A percentile compares a stretch with the other conserved stretches of the same genome.
Evolutionary conservation across 176 grass and related monocot genomes (phyloP).

Genomic region (Tillandsia fasciculata): DNA sequence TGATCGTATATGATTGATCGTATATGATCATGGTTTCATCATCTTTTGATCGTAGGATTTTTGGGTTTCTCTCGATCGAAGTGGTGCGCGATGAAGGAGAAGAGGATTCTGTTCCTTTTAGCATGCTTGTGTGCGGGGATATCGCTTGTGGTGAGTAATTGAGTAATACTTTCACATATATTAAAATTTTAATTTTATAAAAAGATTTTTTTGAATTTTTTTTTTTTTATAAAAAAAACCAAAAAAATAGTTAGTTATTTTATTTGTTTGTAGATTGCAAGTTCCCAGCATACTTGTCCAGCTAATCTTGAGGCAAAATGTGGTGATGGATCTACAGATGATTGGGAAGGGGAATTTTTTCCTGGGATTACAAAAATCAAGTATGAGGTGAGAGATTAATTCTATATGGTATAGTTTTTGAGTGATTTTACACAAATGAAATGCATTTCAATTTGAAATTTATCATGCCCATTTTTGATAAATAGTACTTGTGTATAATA

Average conservation of each 20-base stretch:
- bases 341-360: conserved; percentile 83
- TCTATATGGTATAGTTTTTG: background rate
- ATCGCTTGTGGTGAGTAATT: conserved; percentile 31
- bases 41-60: background rate
- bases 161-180: background rate
- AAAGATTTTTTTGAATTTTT: background rate
- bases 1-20: background rate
- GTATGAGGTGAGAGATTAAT: conserved; percentile 59
- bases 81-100: conserved; percentile 32
- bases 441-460: background rate
- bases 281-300: conserved; percentile 30
- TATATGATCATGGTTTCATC: background rate
- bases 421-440: background rate
- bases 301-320: conserved; percentile 53
- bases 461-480: background rate
- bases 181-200: background rate
- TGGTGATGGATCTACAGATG: conserved; percentile 29
- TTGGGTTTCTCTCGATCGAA: background rate
- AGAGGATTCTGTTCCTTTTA: conserved; percentile 23
- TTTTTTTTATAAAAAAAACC: background rate
- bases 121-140: conserved; percentile 21
- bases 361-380: conserved; percentile 65
- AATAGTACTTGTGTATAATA: background rate
- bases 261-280: conserved; percentile 29
- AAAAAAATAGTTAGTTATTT: background rate